Evolutionary conservation across 2,329 filamentous ascomycete genomes (phyloP), one percentile per base, ranked within the genome.

Genomic region (Sporothrix sp.): DNA sequence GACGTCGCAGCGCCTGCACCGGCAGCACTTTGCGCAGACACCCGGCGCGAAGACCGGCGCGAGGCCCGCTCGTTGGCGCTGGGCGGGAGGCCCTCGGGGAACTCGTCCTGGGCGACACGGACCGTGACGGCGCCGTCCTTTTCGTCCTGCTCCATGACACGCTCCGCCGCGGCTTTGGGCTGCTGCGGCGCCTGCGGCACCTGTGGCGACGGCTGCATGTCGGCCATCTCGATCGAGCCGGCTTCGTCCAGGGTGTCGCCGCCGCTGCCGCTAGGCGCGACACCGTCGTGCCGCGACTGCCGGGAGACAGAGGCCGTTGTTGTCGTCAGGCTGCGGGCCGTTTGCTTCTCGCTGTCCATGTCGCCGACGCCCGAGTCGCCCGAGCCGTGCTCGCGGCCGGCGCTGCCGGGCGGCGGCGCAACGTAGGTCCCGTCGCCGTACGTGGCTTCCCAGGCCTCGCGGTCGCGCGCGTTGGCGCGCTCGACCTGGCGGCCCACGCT

Each of bases 371-470:
- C 76, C 0, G 75, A 84, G 28, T 76, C 73, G 20, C 66, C 67
- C 1, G 71, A 71, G 3, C 55, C 61, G n/a, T 62, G 60, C 7
- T 56, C 61, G 14, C 62, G 60, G 27, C 7, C 62, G 56, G 48
- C 64, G 69, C 44, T 57, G 55, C 28, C 23, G 3, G 30, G 45
- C 11, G 40, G 37, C 27, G 45, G 48, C 7, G 28, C 11, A 7
- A 43, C 44, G 7, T 50, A 46, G 7, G 46, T 50, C 51, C 77
- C 78, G 55, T 84, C 73, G 0, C 85, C 86, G 58, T 95, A 93
- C 2, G 77, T 71, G 6, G 77, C 76, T 62, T 96, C 90, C 90
- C 90, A 96, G 54, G 81, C 70, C 7, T 69, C 69, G 39, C 78
- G 74, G 54, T 87, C 84, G 6, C 73, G 72, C 10, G 75, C 72